Conservation (phyloP, 2,329 filamentous ascomycete genomes). For the Trichoderma asperellum region DNA sequence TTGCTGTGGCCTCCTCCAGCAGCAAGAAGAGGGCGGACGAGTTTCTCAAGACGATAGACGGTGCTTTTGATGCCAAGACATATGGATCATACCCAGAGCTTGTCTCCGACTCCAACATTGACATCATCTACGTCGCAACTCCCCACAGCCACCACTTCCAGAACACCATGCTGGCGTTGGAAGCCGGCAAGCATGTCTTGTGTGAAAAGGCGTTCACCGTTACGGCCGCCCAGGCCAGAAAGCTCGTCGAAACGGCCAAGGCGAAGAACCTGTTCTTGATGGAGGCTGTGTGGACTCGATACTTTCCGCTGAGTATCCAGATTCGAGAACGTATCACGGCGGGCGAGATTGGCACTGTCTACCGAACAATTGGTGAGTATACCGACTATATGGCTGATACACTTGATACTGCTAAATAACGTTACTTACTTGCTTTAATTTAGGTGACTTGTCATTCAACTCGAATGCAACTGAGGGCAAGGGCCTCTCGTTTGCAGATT, state of each 20-base stretch:
- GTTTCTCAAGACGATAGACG: conserved; percentile 73
- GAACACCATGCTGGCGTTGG: conserved; percentile 81
- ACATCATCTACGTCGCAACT: conserved; percentile 87
- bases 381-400: neutral
- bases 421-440: neutral
- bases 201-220: conserved; percentile 92
- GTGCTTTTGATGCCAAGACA: conserved; percentile 68
- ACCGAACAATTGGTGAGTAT: conserved; percentile 57
- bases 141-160: conserved; percentile 94
- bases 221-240: conserved; percentile 74
- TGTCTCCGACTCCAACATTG: conserved; percentile 75
- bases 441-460: conserved; percentile 65
- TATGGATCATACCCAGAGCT: conserved; percentile 85
- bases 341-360: conserved; percentile 63
- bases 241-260: conserved; percentile 71
- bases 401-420: neutral
- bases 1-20: conserved; percentile 79
- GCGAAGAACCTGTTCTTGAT: conserved; percentile 77
- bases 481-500: conserved; percentile 59
- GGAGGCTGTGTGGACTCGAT: conserved; percentile 90
- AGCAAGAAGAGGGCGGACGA: conserved; percentile 69
- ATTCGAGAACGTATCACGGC: conserved; percentile 65
- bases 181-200: conserved; percentile 83
- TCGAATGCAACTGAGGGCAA: conserved; percentile 53
- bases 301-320: conserved; percentile 81